phyloP scores from a whole-genome alignment of 768 basidiomycete genomes.

The Neoboletus brunneissimus region DNA sequence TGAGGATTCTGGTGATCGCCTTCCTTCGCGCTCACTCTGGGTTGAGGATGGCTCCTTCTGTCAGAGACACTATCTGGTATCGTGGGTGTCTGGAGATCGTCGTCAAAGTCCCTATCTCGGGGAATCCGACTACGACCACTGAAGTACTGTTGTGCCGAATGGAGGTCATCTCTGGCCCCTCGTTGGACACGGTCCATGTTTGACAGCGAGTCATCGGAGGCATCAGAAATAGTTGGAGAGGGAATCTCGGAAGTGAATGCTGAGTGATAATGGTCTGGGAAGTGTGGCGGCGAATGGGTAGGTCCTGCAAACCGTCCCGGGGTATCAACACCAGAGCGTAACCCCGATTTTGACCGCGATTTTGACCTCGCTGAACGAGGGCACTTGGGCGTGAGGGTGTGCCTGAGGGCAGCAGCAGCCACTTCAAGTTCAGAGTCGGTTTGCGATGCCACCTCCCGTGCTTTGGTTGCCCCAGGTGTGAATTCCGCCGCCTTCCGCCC shows the following conservation, averaged over 20 bases:
- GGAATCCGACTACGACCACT: slow-evolving; percentile 59
- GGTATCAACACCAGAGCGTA: slow-evolving; percentile 60
- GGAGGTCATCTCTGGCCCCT: slow-evolving; percentile 54
- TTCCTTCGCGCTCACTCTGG: slow-evolving; percentile 16
- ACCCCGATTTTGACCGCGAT: slow-evolving; percentile 37
- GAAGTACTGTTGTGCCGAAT: slow-evolving; percentile 33
- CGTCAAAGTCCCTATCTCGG: slow-evolving; percentile 57
- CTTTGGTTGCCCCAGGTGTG: slow-evolving; percentile 29
- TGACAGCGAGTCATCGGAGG: slow-evolving; percentile 37
- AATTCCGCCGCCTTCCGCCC: slow-evolving; percentile 15
- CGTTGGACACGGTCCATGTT: slow-evolving; percentile 39
- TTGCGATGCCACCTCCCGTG: slow-evolving; percentile 24
- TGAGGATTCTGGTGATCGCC: slow-evolving; percentile 36
- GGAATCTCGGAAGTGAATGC: slow-evolving; percentile 32
- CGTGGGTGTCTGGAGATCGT: slow-evolving; percentile 61
- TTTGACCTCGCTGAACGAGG: slow-evolving; percentile 28
- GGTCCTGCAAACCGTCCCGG: slow-evolving; percentile 58
- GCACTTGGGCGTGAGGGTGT: slow-evolving; percentile 30
- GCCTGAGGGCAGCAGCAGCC: slow-evolving; percentile 34
- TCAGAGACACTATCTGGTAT: slow-evolving; percentile 34
- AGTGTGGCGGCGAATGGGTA: slow-evolving; percentile 45
- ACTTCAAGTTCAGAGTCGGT: slow-evolving; percentile 30
- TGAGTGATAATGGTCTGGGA: slow-evolving; percentile 16
- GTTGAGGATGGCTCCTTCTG: slow-evolving; percentile 12
- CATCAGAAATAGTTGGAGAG: slow-evolving; percentile 40